Conservation (phyloP, 164 flowering plant species). For the Malania oleifera region DNA sequence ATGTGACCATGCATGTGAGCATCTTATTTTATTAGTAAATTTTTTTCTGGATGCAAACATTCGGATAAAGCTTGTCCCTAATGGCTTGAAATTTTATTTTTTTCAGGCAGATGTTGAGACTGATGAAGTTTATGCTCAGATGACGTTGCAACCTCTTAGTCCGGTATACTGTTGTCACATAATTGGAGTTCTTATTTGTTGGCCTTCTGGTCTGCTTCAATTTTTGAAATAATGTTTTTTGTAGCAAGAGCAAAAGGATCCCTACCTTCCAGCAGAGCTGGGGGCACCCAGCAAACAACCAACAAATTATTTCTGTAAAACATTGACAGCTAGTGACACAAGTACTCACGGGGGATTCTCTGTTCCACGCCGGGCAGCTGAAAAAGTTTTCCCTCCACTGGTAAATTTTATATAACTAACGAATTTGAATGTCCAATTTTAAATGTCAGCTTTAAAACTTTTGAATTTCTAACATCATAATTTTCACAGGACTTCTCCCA, state of each 20-base stretch:
- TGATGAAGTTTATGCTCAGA: conserved; percentile 93
- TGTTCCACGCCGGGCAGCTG: conserved; percentile 94
- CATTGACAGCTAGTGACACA: conserved; percentile 89
- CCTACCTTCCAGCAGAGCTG: conserved; percentile 68
- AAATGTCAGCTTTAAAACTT: background rate
- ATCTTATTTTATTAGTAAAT: conserved; percentile 2
- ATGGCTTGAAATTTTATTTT: conserved; percentile 12
- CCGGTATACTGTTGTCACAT: conserved; percentile 38
- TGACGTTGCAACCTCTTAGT: conserved; percentile 90
- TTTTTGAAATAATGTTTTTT: conserved; percentile 11
- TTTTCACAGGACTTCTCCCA: conserved; percentile 65
- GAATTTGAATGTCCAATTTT: conserved; percentile 4
- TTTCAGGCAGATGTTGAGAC: conserved; percentile 90
- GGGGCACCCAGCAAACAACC: conserved; percentile 80
- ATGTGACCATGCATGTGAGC: conserved; percentile 94
- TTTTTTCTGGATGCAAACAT: conserved; percentile 4
- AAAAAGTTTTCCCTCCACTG: conserved; percentile 89
- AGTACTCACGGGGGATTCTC: conserved; percentile 98
- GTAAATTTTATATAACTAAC: conserved; percentile 23
- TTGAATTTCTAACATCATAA: background rate
- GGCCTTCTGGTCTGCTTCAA: background rate
- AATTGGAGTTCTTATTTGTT: background rate
- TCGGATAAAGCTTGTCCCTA: background rate
- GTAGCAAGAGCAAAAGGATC: conserved; percentile 92
- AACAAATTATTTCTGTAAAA: conserved; percentile 85